Base-by-base conservation (phyloP, 2,329 filamentous ascomycete species). In the Pseudocercospora ulei region DNA sequence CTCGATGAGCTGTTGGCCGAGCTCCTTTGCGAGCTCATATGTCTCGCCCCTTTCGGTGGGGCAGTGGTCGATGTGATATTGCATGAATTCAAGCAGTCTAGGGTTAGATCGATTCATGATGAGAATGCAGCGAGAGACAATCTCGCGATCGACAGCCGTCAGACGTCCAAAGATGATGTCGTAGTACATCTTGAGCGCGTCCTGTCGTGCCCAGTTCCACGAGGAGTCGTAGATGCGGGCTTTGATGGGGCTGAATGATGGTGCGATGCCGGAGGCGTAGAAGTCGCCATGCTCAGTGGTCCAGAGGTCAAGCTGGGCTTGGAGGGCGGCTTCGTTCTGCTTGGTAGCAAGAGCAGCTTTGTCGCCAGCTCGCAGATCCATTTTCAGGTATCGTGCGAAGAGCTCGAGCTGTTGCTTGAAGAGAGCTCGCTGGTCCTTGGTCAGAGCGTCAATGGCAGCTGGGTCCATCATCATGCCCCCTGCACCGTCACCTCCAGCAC, bases 391-490 rank as follows among this genome's bases (percentile, higher is more conserved):
- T 54, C 88, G 76, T 3, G 90, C 90, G 52, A 93, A 83, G 12
- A 95, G 72, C 68, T 98, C 90, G 16, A 98, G 75, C 62, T 98
- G 90, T 61, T 98, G 88, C 73, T 96, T 96, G 78, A 96, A 96
- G 1, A 98, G 72, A 16, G 85, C 82, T 48, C 82, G 78, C 65
- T 98, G 90, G 58, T 96, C 90, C 64, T 96, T 96, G 57, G 90
- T 98, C 38, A 98, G 72, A 8, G 90, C 90, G 61, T 98, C 90
- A 49, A 98, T 80, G 37, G 90, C 90, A 24, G 88, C 90, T 5
- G 90, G 90, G 57, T 98, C 90, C 87, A 98, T 96, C 84, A 98
- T 94, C 90, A 98, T 96, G 59, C 87, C 88, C 50, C 75, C 82
- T 41, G 71, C 75, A 45, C 73, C 81, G 39, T 71, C 80, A 38